Base-by-base conservation (phyloP, 352 stramenopile species). In the Phytophthora fragariaefolia region DNA sequence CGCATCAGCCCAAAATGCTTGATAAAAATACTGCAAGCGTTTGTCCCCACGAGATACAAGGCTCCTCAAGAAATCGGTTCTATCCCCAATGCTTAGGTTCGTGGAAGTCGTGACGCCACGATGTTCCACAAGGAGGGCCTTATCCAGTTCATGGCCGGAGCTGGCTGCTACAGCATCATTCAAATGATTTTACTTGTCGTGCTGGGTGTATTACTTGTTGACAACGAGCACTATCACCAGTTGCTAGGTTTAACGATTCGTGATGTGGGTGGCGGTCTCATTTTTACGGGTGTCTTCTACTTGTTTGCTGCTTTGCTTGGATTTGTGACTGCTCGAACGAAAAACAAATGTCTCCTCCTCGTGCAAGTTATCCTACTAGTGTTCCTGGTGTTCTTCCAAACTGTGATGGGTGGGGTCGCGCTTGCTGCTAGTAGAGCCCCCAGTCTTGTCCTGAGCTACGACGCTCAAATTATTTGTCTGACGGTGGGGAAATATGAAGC, bases 291-390 rank as follows among this genome's bases (percentile, higher is more conserved):
- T 0, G 5, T 89, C 9, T 49, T 91, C 32, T 94, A 92, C 48
- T 30, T 82, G 26, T 47, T 91, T 26, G 40, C 63, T 4, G 82
- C 75, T 0, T 48, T 59, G 26, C 70, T 92, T 6, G 83, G 80
- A 17, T 88, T 82, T 36, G 75, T 69, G 42, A 89, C 67, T 32
- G 78, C 83, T 20, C 69, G 76, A 22, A 83, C 83, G 30, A 82
- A 89, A 32, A 94, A 94, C 73, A 94, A 94, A 58, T 94, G 79
- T 56, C 73, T 94, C 47, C 63, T 94, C 26, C 67, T 92, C 24
- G 30, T 52, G 10, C 67, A 91, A 64, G 82, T 83, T 27, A 53
- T 79, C 12, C 17, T 91, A 17, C 22, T 91, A 26, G 57, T 91
- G 9, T 52, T 73, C 0, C 52, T 82, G 3, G 50, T 92, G 23